These are phyloP conservation scores for Pseudogymnoascus sp. DNA, from an alignment of 2,329 filamentous ascomycete species.

Conservation along the genomic window DNA sequence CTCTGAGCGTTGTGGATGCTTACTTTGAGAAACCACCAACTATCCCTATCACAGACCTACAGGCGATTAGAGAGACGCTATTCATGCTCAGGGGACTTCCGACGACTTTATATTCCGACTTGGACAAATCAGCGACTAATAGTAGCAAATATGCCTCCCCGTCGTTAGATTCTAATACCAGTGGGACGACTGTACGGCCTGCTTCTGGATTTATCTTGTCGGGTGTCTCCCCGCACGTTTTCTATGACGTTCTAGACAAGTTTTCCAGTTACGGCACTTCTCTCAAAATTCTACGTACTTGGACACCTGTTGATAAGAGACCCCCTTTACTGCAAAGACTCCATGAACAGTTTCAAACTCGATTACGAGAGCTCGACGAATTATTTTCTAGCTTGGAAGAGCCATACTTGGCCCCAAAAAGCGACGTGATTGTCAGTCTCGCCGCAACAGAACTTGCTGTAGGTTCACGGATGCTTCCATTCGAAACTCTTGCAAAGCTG, in stretches of 20 bases:
- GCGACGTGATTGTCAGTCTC: constrained; percentile 57
- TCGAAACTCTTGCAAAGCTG: constrained; percentile 45
- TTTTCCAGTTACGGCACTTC: constrained; percentile 40
- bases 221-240: constrained; percentile 28
- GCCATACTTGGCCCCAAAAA: constrained; percentile 45
- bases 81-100: constrained; percentile 78
- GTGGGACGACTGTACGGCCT: constrained; percentile 26
- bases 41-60: constrained; percentile 45
- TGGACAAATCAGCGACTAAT: background rate
- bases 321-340: constrained; percentile 25
- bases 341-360: constrained; percentile 24
- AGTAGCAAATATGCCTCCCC: constrained; percentile 14
- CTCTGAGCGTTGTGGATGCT: background rate
- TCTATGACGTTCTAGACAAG: constrained; percentile 32
- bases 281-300: constrained; percentile 40
- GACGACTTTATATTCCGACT: constrained; percentile 55
- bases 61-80: constrained; percentile 66
- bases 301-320: constrained; percentile 30
- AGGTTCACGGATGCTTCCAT: constrained; percentile 44
- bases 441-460: constrained; percentile 53
- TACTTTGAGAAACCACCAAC: constrained; percentile 4
- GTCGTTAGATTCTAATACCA: constrained; percentile 27
- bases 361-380: constrained; percentile 50
- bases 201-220: constrained; percentile 25
- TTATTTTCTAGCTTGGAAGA: constrained; percentile 52